A percentile compares a stretch with the other conserved stretches of the same genome.
These are phyloP conservation scores for Pelargonium nanum DNA, from an alignment of 345 rosid genomes.

Conservation along the genomic window DNA sequence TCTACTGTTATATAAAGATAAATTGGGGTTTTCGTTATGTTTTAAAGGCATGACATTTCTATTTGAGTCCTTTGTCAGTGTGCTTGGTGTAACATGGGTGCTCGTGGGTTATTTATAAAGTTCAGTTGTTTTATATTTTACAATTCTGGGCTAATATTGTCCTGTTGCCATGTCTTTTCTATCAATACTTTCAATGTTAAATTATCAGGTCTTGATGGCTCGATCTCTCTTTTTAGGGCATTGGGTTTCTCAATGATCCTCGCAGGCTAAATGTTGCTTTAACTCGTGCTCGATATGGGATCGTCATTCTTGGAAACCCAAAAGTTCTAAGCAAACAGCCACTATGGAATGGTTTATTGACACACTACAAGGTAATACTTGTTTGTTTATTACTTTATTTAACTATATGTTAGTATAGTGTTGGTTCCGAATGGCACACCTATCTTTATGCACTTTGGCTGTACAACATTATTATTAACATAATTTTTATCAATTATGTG, in stretches of 20 bases:
- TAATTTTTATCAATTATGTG: too few species aligned
- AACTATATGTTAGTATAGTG: too few species aligned
- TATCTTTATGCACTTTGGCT: not conserved
- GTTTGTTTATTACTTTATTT: too few species aligned
- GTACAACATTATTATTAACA: too few species aligned
- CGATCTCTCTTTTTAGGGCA: conserved; percentile 52
- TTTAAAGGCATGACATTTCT: not conserved
- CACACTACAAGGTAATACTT: conserved; percentile 76
- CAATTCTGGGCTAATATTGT: not conserved
- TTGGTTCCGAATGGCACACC: not conserved
- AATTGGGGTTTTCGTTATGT: not conserved
- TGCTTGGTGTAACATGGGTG: not conserved
- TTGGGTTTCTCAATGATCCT: conserved; percentile 98
- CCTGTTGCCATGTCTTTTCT: not conserved
- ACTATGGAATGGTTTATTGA: conserved; percentile 90
- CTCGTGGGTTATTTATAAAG: not conserved
- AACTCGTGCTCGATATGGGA: conserved; percentile 97
- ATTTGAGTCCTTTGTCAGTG: not conserved
- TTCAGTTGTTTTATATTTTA: too few species aligned
- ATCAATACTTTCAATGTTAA: not conserved
- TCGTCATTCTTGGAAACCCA: conserved; percentile 94
- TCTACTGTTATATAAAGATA: too few species aligned
- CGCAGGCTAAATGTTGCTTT: conserved; percentile 97
- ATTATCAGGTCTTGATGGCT: conserved; percentile 2
- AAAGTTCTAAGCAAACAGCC: conserved; percentile 98